phyloP scores from a whole-genome alignment of 441 rosid species.

The Croton laevigatus region DNA sequence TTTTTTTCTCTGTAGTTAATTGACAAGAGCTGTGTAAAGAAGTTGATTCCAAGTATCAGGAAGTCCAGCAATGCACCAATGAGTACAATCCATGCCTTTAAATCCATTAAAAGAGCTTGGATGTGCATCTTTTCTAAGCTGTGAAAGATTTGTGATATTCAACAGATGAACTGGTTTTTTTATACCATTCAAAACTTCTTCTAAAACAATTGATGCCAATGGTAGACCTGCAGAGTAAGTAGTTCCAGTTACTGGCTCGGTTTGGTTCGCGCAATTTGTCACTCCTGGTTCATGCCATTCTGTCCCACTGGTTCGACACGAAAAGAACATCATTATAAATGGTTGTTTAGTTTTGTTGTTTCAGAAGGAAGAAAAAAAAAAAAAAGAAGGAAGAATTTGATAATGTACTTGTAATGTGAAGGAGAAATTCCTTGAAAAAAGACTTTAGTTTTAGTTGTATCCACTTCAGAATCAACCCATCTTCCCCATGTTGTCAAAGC shows the following conservation, averaged over 20 bases:
- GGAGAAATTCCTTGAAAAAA: constrained; percentile 96
- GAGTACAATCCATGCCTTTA: constrained; percentile 72
- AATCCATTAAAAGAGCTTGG: constrained; percentile 58
- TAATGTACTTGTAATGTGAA: constrained; percentile 72
- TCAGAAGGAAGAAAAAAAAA: too few relatives aligned
- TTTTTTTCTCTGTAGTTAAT: not conserved
- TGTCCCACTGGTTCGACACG: constrained; percentile 42
- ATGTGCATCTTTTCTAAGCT: constrained; percentile 87
- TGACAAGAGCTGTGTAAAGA: constrained; percentile 46
- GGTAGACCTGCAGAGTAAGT: constrained; percentile 65
- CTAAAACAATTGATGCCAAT: constrained; percentile 48
- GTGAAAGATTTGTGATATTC: constrained; percentile 64
- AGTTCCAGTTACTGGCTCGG: constrained; percentile 52
- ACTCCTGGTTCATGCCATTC: constrained; percentile 66
- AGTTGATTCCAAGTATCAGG: constrained; percentile 92
- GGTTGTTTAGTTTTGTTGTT: too few relatives aligned
- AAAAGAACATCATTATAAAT: not conserved
- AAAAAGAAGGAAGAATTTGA: too few relatives aligned
- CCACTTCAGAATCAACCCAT: constrained; percentile 73
- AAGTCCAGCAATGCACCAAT: constrained; percentile 90
- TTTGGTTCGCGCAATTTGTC: constrained; percentile 59
- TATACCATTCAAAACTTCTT: constrained; percentile 47
- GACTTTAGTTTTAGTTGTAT: constrained; percentile 57
- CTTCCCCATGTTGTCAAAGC: constrained; percentile 77
- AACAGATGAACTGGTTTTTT: constrained; percentile 62